Evolutionary conservation across 73 alveolate species (phyloP), one percentile per base, ranked within the genome.

Genomic region (Urostyla sp.): DNA sequence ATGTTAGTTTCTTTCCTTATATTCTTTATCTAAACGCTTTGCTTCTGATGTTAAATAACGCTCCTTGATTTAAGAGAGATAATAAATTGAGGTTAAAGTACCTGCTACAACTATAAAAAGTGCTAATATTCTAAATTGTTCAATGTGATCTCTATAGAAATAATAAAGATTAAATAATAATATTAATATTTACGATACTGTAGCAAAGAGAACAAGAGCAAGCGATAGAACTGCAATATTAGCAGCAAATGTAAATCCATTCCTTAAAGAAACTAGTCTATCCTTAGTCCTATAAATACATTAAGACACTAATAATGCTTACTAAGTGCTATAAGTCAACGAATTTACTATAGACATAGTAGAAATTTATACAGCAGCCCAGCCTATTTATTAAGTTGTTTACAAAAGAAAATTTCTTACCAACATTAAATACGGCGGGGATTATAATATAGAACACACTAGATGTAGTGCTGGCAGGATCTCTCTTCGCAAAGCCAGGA

Each of bases 301-400:
- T n/a, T n/a, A n/a, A n/a, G n/a, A n/a, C n/a, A n/a, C n/a, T n/a
- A n/a, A n/a, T n/a, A n/a, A n/a, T n/a, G n/a, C n/a, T 18, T 79
- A 23, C 53, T 23, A 16, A 16, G 67, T 30, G 28, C 76, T 50
- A 20, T 7, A 31, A 27, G 91, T 36, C 15, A 81, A 16, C 6
- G 85, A 43, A 34, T 77, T 84, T 4, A 85, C 85, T 4, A 85
- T 18, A 1, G 93, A 31, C 93, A 85, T 85, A 49, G 69, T 75
- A 8, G 93, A 76, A 18, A 85, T 85, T 51, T 85, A 67, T 0
- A 85, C 93, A 31, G 56, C 44, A 5, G 93, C 93, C 88, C 88
- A 85, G 2, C 89, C 85, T n/a, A n/a, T n/a, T n/a, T n/a, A n/a
- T n/a, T n/a, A n/a, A n/a, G n/a, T n/a, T n/a, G n/a, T n/a, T n/a